These are phyloP conservation scores for Dioscorea alata DNA, from an alignment of 106 monocot species.

Conservation along the genomic window DNA sequence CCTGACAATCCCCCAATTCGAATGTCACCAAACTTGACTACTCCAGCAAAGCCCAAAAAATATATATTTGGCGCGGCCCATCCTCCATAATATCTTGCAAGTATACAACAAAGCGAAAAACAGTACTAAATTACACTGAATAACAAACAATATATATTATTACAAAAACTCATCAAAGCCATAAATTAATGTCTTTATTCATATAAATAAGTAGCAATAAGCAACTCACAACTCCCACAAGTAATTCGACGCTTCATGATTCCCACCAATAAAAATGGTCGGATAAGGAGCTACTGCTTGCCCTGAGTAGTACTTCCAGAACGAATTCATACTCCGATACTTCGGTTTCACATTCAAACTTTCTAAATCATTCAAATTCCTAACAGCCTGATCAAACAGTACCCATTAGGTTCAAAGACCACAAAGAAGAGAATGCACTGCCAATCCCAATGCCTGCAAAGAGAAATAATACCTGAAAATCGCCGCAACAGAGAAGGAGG, in stretches of 20 bases:
- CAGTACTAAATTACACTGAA: background rate
- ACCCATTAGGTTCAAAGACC: background rate
- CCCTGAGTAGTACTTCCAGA: conserved; percentile 98
- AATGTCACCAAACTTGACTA: conserved; percentile 84
- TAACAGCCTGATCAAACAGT: conserved; percentile 60
- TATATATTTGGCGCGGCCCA: conserved; percentile 82
- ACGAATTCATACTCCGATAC: conserved; percentile 70
- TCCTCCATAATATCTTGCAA: conserved; percentile 68
- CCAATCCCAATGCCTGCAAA: background rate
- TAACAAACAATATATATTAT: too few species aligned
- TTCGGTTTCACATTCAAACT: conserved; percentile 82
- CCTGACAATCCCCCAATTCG: conserved; percentile 93
- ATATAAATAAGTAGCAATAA: background rate
- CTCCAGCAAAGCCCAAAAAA: conserved; percentile 78
- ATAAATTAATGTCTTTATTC: too few species aligned
- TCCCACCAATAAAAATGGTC: conserved; percentile 94
- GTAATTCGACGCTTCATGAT: conserved; percentile 96
- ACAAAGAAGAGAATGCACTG: background rate
- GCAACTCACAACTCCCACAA: conserved; percentile 92
- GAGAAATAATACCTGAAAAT: conserved; percentile 65
- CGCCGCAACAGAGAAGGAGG: conserved; percentile 87
- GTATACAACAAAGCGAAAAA: conserved; percentile 11
- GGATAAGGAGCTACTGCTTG: conserved; percentile 74
- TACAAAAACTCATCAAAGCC: too few species aligned
- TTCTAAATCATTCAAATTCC: conserved; percentile 70